phyloP scores from a whole-genome alignment of 2,329 filamentous ascomycete species.

The Chaetothyriales sp. region DNA sequence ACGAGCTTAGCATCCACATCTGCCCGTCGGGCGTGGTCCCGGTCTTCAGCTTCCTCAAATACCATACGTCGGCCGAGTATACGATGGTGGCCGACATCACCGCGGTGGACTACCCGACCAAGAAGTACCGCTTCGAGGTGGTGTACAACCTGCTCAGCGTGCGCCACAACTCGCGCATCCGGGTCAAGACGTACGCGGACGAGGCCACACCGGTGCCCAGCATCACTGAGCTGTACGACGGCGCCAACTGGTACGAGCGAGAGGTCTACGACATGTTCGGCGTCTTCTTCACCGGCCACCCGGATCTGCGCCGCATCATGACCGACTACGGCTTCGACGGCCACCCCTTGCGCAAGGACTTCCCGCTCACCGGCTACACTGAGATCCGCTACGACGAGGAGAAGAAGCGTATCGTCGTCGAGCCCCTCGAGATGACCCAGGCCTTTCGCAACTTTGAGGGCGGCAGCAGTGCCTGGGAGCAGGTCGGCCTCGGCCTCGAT shows the following conservation, averaged over 20 bases:
- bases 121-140: conserved; percentile 90
- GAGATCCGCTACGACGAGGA: conserved; percentile 97
- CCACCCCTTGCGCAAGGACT: conserved; percentile 93
- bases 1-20: conserved; percentile 92
- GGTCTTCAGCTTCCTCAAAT: conserved; percentile 87
- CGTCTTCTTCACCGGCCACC: conserved; percentile 91
- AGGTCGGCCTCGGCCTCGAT: conserved; percentile 58
- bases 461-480: conserved; percentile 59
- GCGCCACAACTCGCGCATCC: conserved; percentile 88
- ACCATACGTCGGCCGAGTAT: conserved; percentile 94
- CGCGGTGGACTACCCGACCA: conserved; percentile 87
- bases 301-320: conserved; percentile 94
- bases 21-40: conserved; percentile 77
- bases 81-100: conserved; percentile 89
- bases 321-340: conserved; percentile 99
- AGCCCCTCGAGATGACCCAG: conserved; percentile 93
- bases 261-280: conserved; percentile 97
- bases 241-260: conserved; percentile 96
- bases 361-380: conserved; percentile 94
- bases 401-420: conserved; percentile 98
- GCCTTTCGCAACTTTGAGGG: conserved; percentile 98
- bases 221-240: conserved; percentile 73
- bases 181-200: conserved; percentile 97
- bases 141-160: conserved; percentile 96
- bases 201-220: conserved; percentile 89